Conservation (phyloP, 768 basidiomycete species). For the Psilocybe subaeruginosa region DNA sequence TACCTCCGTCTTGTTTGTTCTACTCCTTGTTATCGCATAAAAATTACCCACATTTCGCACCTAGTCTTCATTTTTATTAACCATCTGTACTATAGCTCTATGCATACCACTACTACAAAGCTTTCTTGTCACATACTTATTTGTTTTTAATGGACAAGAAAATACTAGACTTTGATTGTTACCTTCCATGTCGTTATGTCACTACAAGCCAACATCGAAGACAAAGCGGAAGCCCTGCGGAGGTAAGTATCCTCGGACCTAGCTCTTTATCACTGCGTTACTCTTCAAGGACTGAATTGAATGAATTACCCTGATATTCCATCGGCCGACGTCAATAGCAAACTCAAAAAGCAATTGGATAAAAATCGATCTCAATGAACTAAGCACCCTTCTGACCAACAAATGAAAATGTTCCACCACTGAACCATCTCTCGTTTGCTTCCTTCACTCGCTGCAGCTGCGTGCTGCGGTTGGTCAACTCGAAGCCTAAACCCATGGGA, state of each 20-base stretch:
- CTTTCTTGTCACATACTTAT: slow-evolving; percentile 1
- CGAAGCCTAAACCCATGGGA: slow-evolving; percentile 63
- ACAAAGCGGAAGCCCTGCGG: too few relatives aligned
- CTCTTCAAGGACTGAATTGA: too few relatives aligned
- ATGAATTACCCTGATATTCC: neutral
- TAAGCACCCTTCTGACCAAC: slow-evolving; percentile 54
- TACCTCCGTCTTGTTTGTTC: slow-evolving; percentile 8
- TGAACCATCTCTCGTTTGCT: slow-evolving; percentile 98
- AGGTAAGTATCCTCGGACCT: too few relatives aligned
- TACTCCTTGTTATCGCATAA: slow-evolving; percentile 13
- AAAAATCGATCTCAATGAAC: neutral
- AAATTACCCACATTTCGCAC: slow-evolving; percentile 17
- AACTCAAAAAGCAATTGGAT: too few relatives aligned
- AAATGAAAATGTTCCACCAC: slow-evolving; percentile 82
- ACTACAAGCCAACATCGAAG: too few relatives aligned
- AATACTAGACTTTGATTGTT: slow-evolving; percentile 11
- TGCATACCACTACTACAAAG: slow-evolving; percentile 24
- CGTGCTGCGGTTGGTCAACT: slow-evolving; percentile 90
- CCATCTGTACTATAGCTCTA: slow-evolving; percentile 34
- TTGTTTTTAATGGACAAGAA: slow-evolving; percentile 10
- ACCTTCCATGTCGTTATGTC: neutral
- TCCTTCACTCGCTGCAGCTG: slow-evolving; percentile 88
- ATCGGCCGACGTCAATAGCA: neutral
- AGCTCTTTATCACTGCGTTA: too few relatives aligned
- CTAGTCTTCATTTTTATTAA: slow-evolving; percentile 22